These are phyloP conservation scores for Colletotrichum neosansevieriae DNA, from an alignment of 2,329 filamentous ascomycete genomes.

Conservation along the genomic window DNA sequence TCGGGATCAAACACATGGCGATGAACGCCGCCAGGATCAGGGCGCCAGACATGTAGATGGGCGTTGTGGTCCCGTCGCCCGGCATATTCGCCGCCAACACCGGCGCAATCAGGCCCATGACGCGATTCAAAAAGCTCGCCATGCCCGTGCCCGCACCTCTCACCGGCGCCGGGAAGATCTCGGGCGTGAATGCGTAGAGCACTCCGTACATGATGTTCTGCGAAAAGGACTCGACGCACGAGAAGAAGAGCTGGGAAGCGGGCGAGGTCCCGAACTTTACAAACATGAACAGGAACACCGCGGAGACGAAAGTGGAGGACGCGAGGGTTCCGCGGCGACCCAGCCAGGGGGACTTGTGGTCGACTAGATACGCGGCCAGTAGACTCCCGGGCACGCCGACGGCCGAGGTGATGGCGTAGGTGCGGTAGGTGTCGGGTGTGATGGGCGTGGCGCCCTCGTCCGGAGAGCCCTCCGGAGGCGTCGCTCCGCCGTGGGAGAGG, in stretches of 20 bases:
- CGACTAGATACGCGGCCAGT: constrained; percentile 78
- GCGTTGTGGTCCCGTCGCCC: constrained; percentile 67
- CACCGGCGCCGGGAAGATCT: constrained; percentile 80
- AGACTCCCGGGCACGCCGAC: constrained; percentile 83
- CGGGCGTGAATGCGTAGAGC: constrained; percentile 81
- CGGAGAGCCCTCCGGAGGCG: constrained; percentile 49
- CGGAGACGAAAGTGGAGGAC: constrained; percentile 74
- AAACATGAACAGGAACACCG: constrained; percentile 77
- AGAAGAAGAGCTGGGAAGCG: constrained; percentile 72
- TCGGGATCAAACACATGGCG: constrained; percentile 70
- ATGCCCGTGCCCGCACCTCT: constrained; percentile 80
- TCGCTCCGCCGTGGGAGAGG: constrained; percentile 68
- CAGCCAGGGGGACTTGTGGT: constrained; percentile 70
- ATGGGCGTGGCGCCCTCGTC: constrained; percentile 47
- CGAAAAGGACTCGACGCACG: constrained; percentile 76
- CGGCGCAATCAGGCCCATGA: constrained; percentile 76
- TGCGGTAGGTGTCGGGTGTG: constrained; percentile 73
- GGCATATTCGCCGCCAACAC: constrained; percentile 73
- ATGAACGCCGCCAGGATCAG: constrained; percentile 71
- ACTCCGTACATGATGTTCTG: constrained; percentile 85
- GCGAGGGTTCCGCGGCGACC: constrained; percentile 81
- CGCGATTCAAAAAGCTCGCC: constrained; percentile 76
- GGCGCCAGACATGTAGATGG: constrained; percentile 68
- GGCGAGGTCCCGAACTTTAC: constrained; percentile 69
- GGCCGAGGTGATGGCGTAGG: constrained; percentile 84